phyloP scores from a whole-genome alignment of 805 yeast species.

The Ogataea siamensis region DNA sequence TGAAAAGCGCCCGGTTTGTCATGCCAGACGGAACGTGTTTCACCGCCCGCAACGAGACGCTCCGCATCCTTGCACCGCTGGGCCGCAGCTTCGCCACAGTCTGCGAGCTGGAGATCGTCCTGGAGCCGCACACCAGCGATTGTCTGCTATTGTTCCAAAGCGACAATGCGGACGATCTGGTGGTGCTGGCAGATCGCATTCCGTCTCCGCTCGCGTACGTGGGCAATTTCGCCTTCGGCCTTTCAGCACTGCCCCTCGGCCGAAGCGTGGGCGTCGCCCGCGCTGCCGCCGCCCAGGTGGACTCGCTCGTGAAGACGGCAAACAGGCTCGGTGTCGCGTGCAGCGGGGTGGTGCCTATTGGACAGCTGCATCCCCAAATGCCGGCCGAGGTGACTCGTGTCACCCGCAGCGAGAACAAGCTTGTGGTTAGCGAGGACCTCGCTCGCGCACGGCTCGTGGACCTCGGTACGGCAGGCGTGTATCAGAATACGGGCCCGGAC shows the following conservation, averaged over 20 bases:
- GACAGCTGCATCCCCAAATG: slow-evolving; percentile 1
- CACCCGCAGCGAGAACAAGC: background rate
- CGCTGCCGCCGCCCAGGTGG: background rate
- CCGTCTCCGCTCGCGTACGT: slow-evolving; percentile 2
- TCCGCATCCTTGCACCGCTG: slow-evolving; percentile 13
- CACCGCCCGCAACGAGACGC: slow-evolving; percentile 6
- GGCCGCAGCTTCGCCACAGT: slow-evolving; percentile 21
- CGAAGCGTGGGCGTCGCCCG: slow-evolving; percentile 1
- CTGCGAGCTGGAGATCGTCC: slow-evolving; percentile 17
- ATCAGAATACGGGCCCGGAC: background rate
- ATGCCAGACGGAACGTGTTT: slow-evolving; percentile 30
- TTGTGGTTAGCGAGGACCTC: slow-evolving; percentile 5
- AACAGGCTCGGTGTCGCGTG: background rate
- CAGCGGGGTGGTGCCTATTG: background rate
- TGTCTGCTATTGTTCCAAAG: background rate
- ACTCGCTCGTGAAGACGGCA: slow-evolving; percentile 1
- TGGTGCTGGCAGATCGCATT: background rate
- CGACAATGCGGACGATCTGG: background rate
- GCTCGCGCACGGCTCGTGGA: background rate
- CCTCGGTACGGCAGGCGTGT: background rate
- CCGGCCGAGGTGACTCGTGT: background rate
- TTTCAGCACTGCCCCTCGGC: background rate
- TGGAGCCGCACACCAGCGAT: slow-evolving; percentile 7
- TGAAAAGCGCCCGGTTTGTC: slow-evolving; percentile 23
- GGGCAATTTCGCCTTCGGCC: slow-evolving; percentile 4